Percentiles rank a stretch among this genome's conserved stretches.
phyloP scores from a whole-genome alignment of 352 stramenopile species.

The Phytophthora ohioensis region DNA sequence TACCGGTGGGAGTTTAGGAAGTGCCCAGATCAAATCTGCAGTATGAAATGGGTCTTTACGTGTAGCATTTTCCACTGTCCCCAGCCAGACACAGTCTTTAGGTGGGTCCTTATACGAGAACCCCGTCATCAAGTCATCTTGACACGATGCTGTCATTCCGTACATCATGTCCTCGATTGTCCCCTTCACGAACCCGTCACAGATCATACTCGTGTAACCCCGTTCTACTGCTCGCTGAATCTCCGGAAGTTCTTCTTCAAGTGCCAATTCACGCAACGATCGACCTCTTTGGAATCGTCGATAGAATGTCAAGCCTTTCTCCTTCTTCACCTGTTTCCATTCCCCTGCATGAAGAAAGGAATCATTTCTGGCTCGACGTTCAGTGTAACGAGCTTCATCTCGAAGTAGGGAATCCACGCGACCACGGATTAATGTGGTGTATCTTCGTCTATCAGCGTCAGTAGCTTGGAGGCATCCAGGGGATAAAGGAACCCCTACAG shows the following conservation, averaged over 20 bases:
- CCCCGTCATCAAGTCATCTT: conserved; percentile 47
- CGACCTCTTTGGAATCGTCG: conserved; percentile 41
- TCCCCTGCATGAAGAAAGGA: conserved; percentile 47
- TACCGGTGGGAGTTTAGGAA: conserved; percentile 36
- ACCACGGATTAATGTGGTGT: conserved; percentile 37
- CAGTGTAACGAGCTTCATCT: conserved; percentile 36
- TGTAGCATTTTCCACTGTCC: conserved; percentile 34
- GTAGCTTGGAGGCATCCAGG: conserved; percentile 42
- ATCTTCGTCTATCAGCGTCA: conserved; percentile 43
- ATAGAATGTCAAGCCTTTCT: conserved; percentile 55
- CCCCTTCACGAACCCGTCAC: conserved; percentile 42
- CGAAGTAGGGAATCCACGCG: conserved; percentile 44
- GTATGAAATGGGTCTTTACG: conserved; percentile 50
- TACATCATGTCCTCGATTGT: conserved; percentile 58
- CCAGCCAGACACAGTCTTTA: conserved; percentile 51
- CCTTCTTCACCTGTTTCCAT: conserved; percentile 55
- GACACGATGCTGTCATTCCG: conserved; percentile 40
- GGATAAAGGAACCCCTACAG: conserved; percentile 36
- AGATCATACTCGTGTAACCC: conserved; percentile 41
- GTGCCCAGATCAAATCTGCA: conserved; percentile 41
- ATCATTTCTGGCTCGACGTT: conserved; percentile 33
- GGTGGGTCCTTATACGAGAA: conserved; percentile 48
- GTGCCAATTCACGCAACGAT: conserved; percentile 37
- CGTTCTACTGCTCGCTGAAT: conserved; percentile 37
- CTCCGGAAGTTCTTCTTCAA: conserved; percentile 39